phyloP scores from a whole-genome alignment of 1,284 basidiomycete genomes.

The Leccinum solheimii region DNA sequence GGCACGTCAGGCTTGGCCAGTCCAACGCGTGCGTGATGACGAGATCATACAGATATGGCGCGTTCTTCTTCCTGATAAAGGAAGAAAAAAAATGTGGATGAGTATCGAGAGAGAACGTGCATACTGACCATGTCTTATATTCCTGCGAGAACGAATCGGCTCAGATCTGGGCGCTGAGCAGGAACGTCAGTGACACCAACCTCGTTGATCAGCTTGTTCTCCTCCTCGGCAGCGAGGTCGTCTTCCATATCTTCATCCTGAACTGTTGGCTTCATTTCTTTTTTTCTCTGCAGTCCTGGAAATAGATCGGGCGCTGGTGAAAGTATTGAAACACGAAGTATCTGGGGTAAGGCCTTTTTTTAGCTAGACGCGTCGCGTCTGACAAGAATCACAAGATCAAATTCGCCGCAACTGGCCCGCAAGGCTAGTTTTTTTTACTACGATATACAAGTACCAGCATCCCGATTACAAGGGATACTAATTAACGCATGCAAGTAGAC shows the following conservation, averaged over 20 bases:
- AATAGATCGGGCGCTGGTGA: neutral
- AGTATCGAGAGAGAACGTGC: constrained; percentile 3
- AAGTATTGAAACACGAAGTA: neutral
- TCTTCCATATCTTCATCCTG: constrained; percentile 75
- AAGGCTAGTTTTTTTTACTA: neutral
- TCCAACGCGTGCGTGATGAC: constrained; percentile 97
- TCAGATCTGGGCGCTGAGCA: constrained; percentile 11
- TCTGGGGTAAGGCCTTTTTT: constrained; percentile 4
- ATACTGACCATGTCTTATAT: constrained; percentile 75
- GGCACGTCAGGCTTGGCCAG: constrained; percentile 97
- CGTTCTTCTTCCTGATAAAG: constrained; percentile 87
- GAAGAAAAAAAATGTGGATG: constrained; percentile 5
- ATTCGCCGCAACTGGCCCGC: neutral
- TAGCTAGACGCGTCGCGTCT: constrained; percentile 1
- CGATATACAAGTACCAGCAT: neutral
- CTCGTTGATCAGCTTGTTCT: constrained; percentile 92
- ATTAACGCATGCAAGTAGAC: neutral
- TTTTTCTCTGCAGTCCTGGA: neutral
- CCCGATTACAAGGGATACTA: neutral
- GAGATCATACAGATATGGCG: constrained; percentile 95
- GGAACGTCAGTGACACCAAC: constrained; percentile 43
- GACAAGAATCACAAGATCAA: neutral
- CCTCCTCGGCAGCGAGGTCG: constrained; percentile 77
- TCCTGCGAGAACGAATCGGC: constrained; percentile 48
- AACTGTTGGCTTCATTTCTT: constrained; percentile 59